Evolutionary conservation across 179 eudicot species (phyloP).

Genomic region (Pouteria campechiana): DNA sequence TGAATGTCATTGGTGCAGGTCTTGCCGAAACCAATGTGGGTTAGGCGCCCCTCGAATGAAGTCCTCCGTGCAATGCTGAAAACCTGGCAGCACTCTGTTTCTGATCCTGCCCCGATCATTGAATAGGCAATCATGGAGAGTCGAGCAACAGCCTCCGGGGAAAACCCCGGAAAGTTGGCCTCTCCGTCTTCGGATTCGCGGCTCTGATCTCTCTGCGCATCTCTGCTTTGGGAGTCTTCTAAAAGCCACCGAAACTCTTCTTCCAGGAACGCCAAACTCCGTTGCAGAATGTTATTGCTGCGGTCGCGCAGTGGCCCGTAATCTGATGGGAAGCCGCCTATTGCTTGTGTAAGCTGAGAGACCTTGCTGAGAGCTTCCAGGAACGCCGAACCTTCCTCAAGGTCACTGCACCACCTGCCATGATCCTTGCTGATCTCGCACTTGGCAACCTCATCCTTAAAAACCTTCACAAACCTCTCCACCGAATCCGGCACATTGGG

Average conservation of each 20-base stretch:
- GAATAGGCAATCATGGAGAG: slow-evolving; percentile 22
- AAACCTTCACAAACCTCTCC: slow-evolving; percentile 20
- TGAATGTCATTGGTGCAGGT: slow-evolving; percentile 52
- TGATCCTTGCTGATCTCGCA: slow-evolving; percentile 17
- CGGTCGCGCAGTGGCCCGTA: slow-evolving; percentile 12
- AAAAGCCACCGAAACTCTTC: slow-evolving; percentile 48
- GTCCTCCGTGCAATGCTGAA: slow-evolving; percentile 38
- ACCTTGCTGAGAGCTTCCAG: slow-evolving; percentile 22
- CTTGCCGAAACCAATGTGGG: slow-evolving; percentile 34
- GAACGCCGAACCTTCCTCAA: slow-evolving; percentile 25
- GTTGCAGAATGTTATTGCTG: slow-evolving; percentile 28
- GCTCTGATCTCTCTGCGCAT: not conserved
- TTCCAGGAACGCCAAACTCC: slow-evolving; percentile 54
- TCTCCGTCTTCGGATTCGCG: slow-evolving; percentile 3
- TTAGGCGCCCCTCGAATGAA: slow-evolving; percentile 34
- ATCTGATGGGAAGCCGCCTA: slow-evolving; percentile 20
- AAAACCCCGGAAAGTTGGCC: slow-evolving; percentile 23
- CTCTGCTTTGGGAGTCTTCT: slow-evolving; percentile 17
- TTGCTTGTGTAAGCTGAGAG: slow-evolving; percentile 21
- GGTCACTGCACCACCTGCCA: slow-evolving; percentile 20
- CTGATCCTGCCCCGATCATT: slow-evolving; percentile 58
- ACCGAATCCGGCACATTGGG: slow-evolving; percentile 22
- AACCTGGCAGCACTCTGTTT: slow-evolving; percentile 53
- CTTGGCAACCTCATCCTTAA: slow-evolving; percentile 22
- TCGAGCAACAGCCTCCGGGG: slow-evolving; percentile 15